Evolutionary conservation across 2,329 filamentous ascomycete species (phyloP), one percentile per base, ranked within the genome.

Genomic region (Colletotrichum simmondsii): DNA sequence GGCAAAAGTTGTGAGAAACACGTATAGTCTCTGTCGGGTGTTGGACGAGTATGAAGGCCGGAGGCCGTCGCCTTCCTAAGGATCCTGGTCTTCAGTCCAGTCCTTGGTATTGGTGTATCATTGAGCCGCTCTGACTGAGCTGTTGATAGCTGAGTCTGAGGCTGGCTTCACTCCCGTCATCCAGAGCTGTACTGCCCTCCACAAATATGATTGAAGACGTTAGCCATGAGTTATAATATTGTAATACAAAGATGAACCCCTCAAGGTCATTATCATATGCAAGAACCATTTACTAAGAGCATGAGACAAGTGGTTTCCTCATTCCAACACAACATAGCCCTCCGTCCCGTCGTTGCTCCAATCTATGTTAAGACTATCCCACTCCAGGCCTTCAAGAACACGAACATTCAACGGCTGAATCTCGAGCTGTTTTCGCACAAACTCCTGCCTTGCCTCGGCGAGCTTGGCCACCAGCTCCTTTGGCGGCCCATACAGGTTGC

Each of bases 401-500:
- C 74, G 52, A 5, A 75, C 30, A 16, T 75, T 75, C 8, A 75
- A 11, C 5, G 74, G 74, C 66, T 75, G 74, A 7, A 74, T 22
- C 42, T 72, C 59, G 22, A 75, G 57, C 24, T 74, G 72, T 7
- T 42, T 73, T 1, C 61, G 68, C 14, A 76, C 77, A 11, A 42
- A 57, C 28, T 76, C 76, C 61, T 75, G 75, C 46, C 75, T 77
- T 60, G 79, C 78, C 3, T 76, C 72, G 0, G 78, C 70, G 2
- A 80, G 56, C 22, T 67, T 77, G 61, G 78, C 77, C n/a, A 82
- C 75, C 14, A 79, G 35, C 56, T 76, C 77, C 11, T 77, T 61
- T 0, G 77, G 79, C 3, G 80, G 80, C 2, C 80, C 80, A 37
- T 81, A 78, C 2, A 81, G 65, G 19, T 75, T 79, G 11, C 58